A percentile compares a stretch with the other conserved stretches of the same genome.
Evolutionary conservation across 208 protist species (phyloP).

Genomic region (Trypanosoma rangeli): DNA sequence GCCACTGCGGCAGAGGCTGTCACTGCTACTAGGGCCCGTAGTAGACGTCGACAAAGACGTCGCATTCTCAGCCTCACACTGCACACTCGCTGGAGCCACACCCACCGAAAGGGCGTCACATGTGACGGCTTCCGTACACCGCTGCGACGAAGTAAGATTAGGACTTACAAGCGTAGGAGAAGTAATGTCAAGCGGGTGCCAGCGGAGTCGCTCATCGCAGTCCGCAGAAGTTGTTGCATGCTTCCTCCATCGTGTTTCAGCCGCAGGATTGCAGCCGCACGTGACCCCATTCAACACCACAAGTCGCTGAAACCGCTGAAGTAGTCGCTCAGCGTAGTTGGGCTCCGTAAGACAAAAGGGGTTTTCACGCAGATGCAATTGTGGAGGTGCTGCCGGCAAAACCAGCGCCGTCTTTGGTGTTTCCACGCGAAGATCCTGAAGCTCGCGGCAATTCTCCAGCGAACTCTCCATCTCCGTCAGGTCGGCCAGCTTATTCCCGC

Average conservation of each 20-base stretch:
- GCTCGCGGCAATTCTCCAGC: conserved; percentile 37
- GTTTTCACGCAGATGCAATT: conserved; percentile 37
- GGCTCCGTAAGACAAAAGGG: conserved; percentile 32
- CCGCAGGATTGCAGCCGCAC: conserved; percentile 55
- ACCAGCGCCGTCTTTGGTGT: conserved; percentile 22
- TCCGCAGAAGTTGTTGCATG: not conserved
- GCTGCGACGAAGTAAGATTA: not conserved
- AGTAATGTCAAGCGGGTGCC: not conserved
- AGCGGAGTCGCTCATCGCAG: not conserved
- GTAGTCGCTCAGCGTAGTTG: conserved; percentile 40
- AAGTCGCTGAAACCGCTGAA: conserved; percentile 41
- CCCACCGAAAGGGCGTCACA: not conserved
- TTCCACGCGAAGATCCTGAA: conserved; percentile 59
- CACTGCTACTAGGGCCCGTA: conserved; percentile 12
- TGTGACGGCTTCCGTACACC: not conserved
- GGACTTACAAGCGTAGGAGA: conserved; percentile 10
- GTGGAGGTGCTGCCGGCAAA: conserved; percentile 18
- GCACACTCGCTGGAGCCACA: conserved; percentile 1
- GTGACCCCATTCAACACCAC: conserved; percentile 54
- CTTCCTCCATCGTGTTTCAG: conserved; percentile 10
- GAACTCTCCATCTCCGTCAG: conserved; percentile 38
- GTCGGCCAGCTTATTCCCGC: conserved; percentile 53
- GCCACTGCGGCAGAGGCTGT: conserved; percentile 3
- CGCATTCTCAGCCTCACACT: not conserved
- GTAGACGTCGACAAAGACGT: not conserved